phyloP scores from a whole-genome alignment of 345 rosid species.

The Eucalyptus cloeziana region DNA sequence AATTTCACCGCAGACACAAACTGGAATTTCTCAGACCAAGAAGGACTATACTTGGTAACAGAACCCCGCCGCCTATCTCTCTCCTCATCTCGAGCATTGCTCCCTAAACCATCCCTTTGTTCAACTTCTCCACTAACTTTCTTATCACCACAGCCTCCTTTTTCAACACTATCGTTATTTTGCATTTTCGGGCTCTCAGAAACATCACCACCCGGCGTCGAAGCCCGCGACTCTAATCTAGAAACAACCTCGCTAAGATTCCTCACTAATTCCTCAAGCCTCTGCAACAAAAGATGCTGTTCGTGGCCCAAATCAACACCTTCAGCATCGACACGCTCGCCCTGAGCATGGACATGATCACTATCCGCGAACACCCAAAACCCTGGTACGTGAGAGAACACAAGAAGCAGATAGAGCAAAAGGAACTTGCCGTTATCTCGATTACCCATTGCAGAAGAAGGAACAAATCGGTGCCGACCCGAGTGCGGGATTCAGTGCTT shows the following conservation, averaged over 20 bases:
- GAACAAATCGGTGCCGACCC: neutral
- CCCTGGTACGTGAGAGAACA: slow-evolving; percentile 10
- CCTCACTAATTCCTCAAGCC: slow-evolving; percentile 65
- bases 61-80: slow-evolving; percentile 25
- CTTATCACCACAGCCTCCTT: neutral
- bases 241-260: slow-evolving; percentile 58
- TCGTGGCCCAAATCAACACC: neutral
- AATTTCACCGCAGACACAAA: slow-evolving; percentile 80
- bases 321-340: slow-evolving; percentile 6
- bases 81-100: slow-evolving; percentile 13
- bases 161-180: neutral
- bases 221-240: slow-evolving; percentile 41
- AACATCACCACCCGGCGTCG: neutral
- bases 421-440: slow-evolving; percentile 44
- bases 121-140: neutral
- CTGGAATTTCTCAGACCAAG: slow-evolving; percentile 89
- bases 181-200: neutral
- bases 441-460: slow-evolving; percentile 27
- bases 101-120: neutral
- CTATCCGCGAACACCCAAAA: slow-evolving; percentile 1
- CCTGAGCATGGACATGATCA: slow-evolving; percentile 15
- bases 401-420: slow-evolving; percentile 24
- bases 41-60: slow-evolving; percentile 57
- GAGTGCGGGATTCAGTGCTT: neutral
- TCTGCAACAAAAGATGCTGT: slow-evolving; percentile 32